Evolutionary conservation across 192 early-diverging fungal species (phyloP), one percentile per base, ranked within the genome.

Genomic region (Podila verticillata): DNA sequence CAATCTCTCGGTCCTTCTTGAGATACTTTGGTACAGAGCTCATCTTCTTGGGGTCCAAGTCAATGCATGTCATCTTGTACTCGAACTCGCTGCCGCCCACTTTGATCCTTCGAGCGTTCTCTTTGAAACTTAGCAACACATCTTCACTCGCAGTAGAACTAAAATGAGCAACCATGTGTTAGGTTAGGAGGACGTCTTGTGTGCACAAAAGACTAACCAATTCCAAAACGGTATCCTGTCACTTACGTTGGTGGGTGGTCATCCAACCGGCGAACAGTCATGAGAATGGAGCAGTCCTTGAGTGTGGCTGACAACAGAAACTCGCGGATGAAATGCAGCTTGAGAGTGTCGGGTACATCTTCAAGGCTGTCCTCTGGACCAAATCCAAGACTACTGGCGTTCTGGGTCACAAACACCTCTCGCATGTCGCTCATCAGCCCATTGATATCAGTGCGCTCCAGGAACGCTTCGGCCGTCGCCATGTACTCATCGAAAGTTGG

Each of bases 251-350:
- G 61, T 5, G 59, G 28, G 6, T 74, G 7, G 9, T 82, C 49
- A 1, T 58, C 36, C 51, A 54, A n/a, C 51, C 66, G 48, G 7
- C 71, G 65, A 24, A 92, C 57, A 2, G 89, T 74, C 57, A 94
- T 84, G 44, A 95, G 73, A 24, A 93, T 83, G 19, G 94, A 95
- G 30, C 91, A 88, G 74, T 94, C 94, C 72, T 95, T 95, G 34
- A 95, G 82, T 17, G 93, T 93, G 13, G 84, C 85, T 0, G 94
- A 90, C 5, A 95, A 32, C 48, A 94, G 70, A 72, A 90, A 93
- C 73, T 93, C 90, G 54, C 85, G 72, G 0, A 93, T 81, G 26
- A 67, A 75, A 34, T 92, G 93, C 34, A 82, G 72, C 35, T 61
- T 47, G 31, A 65, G 31, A 6, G 39, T 26, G 17, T 67, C 61